Evolutionary conservation across 1,284 basidiomycete genomes (phyloP).

Genomic region (Gymnopus androsaceus): DNA sequence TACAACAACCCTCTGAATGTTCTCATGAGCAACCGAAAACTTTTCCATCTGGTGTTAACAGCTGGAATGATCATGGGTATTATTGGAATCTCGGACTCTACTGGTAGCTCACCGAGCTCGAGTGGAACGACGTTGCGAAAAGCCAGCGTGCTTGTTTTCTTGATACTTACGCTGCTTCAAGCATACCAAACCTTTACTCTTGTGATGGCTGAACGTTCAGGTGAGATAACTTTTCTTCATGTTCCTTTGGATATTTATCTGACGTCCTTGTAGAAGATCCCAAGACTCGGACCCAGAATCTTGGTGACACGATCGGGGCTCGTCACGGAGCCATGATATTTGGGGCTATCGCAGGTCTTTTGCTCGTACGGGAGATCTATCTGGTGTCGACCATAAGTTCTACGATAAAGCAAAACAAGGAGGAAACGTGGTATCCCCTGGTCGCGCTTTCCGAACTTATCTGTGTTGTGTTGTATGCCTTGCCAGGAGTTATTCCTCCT

Average conservation of each 20-base stretch:
- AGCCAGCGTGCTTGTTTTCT: slow-evolving; percentile 18
- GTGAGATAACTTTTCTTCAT: background rate
- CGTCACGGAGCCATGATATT: slow-evolving; percentile 31
- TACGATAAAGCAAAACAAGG: slow-evolving; percentile 18
- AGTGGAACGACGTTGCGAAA: slow-evolving; percentile 6
- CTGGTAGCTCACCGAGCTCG: slow-evolving; percentile 16
- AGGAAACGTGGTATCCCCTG: slow-evolving; percentile 5
- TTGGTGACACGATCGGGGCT: slow-evolving; percentile 27
- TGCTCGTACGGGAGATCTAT: slow-evolving; percentile 8
- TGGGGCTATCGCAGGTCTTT: background rate
- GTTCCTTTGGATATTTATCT: background rate
- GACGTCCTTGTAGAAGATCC: background rate
- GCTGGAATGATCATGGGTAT: slow-evolving; percentile 40
- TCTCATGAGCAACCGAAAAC: slow-evolving; percentile 32
- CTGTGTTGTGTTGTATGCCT: slow-evolving; percentile 22
- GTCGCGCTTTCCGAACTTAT: slow-evolving; percentile 5
- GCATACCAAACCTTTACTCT: slow-evolving; percentile 17
- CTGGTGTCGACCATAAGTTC: slow-evolving; percentile 4
- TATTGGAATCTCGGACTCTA: slow-evolving; percentile 32
- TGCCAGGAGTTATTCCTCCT: slow-evolving; percentile 44
- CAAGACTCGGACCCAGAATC: background rate
- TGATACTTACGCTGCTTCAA: slow-evolving; percentile 18
- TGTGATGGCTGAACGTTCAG: background rate
- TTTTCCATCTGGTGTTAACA: slow-evolving; percentile 36
- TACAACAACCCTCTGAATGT: slow-evolving; percentile 5